phyloP scores from a whole-genome alignment of 2,329 filamentous ascomycete species.

The Fusarium pseudocircinatum region DNA sequence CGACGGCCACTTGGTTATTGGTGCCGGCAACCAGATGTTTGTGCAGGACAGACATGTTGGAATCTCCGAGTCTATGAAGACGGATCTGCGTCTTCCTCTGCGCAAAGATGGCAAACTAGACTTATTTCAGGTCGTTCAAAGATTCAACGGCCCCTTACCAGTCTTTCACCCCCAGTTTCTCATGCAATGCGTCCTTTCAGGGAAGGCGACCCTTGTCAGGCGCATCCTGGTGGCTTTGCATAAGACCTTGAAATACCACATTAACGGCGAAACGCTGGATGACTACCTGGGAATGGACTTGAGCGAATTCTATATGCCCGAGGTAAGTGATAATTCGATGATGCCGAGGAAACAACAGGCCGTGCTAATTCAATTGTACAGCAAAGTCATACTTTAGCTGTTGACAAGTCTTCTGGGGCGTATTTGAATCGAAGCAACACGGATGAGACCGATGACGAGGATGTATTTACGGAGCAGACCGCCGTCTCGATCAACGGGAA shows the following conservation, averaged over 20 bases:
- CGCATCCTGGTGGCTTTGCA: conserved; percentile 77
- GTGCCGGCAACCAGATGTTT: conserved; percentile 91
- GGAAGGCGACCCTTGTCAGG: conserved; percentile 78
- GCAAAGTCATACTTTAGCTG: conserved; percentile 26
- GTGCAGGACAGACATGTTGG: conserved; percentile 82
- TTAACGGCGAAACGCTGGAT: conserved; percentile 82
- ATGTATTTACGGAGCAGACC: conserved; percentile 75
- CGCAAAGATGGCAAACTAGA: conserved; percentile 66
- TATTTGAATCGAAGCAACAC: conserved; percentile 50
- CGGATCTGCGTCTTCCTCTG: conserved; percentile 59
- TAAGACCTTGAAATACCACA: conserved; percentile 82
- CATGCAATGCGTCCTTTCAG: conserved; percentile 84
- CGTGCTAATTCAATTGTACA: conserved; percentile 19
- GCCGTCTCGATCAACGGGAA: conserved; percentile 78
- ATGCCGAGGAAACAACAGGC: neutral
- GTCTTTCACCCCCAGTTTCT: conserved; percentile 93
- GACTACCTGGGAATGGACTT: conserved; percentile 75
- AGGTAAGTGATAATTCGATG: conserved; percentile 29
- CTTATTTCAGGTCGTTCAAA: conserved; percentile 82
- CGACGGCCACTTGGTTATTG: conserved; percentile 85
- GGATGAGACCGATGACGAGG: conserved; percentile 64
- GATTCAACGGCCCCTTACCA: conserved; percentile 86
- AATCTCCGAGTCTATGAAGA: conserved; percentile 67
- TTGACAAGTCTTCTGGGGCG: conserved; percentile 47
- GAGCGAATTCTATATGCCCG: conserved; percentile 64